Conservation (phyloP, 768 basidiomycete species). For the Peribolospora kevripleyi region DNA sequence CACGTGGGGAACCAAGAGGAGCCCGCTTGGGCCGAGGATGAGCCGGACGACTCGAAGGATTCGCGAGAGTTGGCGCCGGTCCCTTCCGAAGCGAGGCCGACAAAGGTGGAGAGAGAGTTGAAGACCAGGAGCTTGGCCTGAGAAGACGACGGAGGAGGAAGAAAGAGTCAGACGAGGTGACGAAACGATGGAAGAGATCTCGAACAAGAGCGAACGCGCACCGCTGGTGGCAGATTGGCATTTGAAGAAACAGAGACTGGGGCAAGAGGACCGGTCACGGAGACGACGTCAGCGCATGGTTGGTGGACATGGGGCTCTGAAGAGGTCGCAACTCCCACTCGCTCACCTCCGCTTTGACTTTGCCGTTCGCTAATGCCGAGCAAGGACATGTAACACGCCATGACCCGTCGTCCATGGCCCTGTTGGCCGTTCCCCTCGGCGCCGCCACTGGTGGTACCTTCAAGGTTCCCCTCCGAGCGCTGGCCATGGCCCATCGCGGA, state of each 20-base stretch:
- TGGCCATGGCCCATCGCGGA: background rate
- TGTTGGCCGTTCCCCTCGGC: background rate
- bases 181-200: slow-evolving; percentile 1
- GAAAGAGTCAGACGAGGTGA: background rate
- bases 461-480: background rate
- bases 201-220: slow-evolving; percentile 19
- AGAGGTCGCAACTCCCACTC: no score
- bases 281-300: no score
- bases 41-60: slow-evolving; percentile 1
- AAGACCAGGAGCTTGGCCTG: slow-evolving; percentile 61
- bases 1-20: slow-evolving; percentile 41
- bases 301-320: no score
- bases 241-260: slow-evolving; percentile 22
- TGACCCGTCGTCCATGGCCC: no score
- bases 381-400: slow-evolving; percentile 45
- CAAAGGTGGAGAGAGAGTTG: slow-evolving; percentile 43
- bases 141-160: background rate
- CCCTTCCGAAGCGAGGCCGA: slow-evolving; percentile 20
- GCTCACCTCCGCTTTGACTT: no score
- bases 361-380: no score
- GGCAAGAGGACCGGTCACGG: no score
- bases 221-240: slow-evolving; percentile 39
- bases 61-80: no score
- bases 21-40: slow-evolving; percentile 14
- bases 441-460: background rate